Conservation (phyloP, 306 rosid genomes). For the Cyclanthera cordifolia region DNA sequence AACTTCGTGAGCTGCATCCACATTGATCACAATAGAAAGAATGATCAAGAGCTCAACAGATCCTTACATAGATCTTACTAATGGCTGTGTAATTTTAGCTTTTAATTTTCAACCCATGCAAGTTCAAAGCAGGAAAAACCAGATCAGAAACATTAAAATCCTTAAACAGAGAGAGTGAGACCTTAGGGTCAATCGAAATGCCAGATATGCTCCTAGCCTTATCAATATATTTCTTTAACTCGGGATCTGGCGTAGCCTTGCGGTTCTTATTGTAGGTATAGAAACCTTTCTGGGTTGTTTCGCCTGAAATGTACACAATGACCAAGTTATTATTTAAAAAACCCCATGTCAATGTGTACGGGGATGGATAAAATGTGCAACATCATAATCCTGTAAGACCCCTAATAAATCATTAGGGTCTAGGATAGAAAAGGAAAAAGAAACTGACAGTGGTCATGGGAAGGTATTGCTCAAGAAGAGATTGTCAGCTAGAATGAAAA, state of each 20-base stretch:
- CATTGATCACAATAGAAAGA: neutral
- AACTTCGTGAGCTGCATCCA: conserved; percentile 50
- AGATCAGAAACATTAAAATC: neutral
- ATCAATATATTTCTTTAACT: conserved; percentile 66
- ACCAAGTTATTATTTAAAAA: neutral
- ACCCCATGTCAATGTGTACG: neutral
- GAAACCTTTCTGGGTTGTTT: conserved; percentile 67
- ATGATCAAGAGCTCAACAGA: neutral
- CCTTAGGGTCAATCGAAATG: conserved; percentile 63
- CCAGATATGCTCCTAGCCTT: conserved; percentile 69
- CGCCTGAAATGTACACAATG: conserved; percentile 34
- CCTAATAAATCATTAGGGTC: neutral
- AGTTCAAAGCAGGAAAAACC: neutral
- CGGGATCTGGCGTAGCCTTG: conserved; percentile 75
- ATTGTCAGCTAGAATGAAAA: neutral
- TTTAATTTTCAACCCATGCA: neutral
- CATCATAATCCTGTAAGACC: neutral
- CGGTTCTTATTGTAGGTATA: conserved; percentile 64
- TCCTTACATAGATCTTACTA: neutral
- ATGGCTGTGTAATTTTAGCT: neutral
- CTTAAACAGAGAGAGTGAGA: conserved; percentile 17
- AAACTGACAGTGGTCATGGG: neutral
- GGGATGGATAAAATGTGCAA: neutral
- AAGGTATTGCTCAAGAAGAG: neutral
- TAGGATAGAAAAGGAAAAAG: neutral